Base-by-base conservation (phyloP, 768 basidiomycete genomes). In the Agrocybe pediades region DNA sequence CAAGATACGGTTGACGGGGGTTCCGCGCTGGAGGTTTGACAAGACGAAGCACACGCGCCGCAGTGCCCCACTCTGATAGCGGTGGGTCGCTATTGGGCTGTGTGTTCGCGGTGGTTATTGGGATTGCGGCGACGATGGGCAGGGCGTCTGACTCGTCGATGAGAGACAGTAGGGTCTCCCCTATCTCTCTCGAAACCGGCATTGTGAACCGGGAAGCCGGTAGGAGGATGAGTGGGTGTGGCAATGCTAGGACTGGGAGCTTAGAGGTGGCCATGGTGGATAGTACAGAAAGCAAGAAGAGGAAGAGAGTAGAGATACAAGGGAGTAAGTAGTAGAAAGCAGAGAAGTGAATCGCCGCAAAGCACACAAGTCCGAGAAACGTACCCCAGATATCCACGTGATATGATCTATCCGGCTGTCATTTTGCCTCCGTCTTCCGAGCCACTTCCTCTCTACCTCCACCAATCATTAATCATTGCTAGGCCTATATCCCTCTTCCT, bases 191-290 rank as follows among this genome's bases (percentile, higher is more conserved):
- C 16, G 83, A 74, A 19, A 95, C 77, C 0, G 88, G 84, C 54
- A 93, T 69, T 0, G 88, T 85, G 41, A 90, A 74, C 13, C 85
- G 74, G 0, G 87, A 83, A 7, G 83, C 84, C 0, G 93, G 93
- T 11, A 92, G 81, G 30, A 95, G 82, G 53, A 95, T 71, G 41
- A 83, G 72, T 0, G 93, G 93, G 57, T 87, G 76, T 0, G 83
- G 78, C 24, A 95, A 82, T 5, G 82, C 77, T 43, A 95, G 75
- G 24, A 93, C 72, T 3, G 87, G 85, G 6, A 95, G 77, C 54
- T 79, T 82, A 3, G 80, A 73, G 65, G 67, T 69, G 6, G 74
- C 70, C 76, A 77, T 78, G 39, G 48, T 46, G 48, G 56, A 41
- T 1, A 41, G 26, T 39, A 49, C 39, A 49, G 24, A 49, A 23